Evolutionary conservation across 768 basidiomycete species (phyloP).

Genomic region (Kwoniella shandongensis): DNA sequence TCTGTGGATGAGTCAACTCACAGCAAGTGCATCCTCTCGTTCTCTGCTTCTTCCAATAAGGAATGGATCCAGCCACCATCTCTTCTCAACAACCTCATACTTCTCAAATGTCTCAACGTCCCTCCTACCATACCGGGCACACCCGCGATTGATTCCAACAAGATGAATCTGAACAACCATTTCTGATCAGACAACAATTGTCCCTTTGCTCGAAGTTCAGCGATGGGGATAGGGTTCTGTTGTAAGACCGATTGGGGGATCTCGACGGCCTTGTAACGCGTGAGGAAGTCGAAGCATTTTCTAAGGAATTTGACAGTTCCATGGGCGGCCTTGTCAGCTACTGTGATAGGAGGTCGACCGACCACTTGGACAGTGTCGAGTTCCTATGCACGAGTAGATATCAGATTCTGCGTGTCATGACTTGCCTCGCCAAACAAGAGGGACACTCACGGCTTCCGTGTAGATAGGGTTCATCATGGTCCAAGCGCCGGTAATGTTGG

Average conservation of each 20-base stretch:
- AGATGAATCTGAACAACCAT: conserved; percentile 67
- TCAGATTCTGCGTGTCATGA: too few relatives aligned
- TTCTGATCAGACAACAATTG: conserved; percentile 70
- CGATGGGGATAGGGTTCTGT: conserved; percentile 63
- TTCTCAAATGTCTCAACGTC: conserved; percentile 74
- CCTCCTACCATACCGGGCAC: conserved; percentile 83
- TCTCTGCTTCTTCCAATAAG: conserved; percentile 89
- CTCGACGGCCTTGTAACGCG: conserved; percentile 75
- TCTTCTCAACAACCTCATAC: conserved; percentile 79
- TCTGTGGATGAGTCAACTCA: conserved; percentile 52
- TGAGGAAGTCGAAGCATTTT: conserved; percentile 75
- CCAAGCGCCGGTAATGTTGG: conserved; percentile 59
- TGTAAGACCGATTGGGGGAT: conserved; percentile 56
- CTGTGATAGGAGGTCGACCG: conserved; percentile 63
- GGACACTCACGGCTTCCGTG: conserved; percentile 54
- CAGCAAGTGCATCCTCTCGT: conserved; percentile 96
- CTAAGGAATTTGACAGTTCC: conserved; percentile 64
- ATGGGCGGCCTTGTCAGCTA: conserved; percentile 72
- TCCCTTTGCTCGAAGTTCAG: conserved; percentile 71
- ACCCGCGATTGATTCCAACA: conserved; percentile 87
- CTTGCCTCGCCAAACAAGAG: not conserved
- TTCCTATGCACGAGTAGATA: conserved; percentile 36
- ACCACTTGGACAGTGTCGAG: conserved; percentile 63
- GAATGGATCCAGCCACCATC: conserved; percentile 85
- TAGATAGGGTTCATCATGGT: conserved; percentile 93